Evolutionary conservation across 108 stramenopile species (phyloP).

Genomic region (Fistulifera solaris): DNA sequence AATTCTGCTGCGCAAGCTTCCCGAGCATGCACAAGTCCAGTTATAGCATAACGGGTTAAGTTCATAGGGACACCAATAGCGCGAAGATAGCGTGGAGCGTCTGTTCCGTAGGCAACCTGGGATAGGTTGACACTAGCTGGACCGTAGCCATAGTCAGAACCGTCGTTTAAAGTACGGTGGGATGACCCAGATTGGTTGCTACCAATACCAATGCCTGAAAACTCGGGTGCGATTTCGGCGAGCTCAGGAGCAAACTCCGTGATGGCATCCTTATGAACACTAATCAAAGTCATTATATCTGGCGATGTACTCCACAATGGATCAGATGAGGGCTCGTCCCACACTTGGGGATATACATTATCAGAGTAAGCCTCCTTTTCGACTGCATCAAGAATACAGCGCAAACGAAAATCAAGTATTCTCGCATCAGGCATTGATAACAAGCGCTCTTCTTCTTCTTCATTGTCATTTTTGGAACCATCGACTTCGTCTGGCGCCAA

Average conservation of each 20-base stretch:
- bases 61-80: conserved; percentile 71
- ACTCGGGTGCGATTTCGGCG: conserved; percentile 12
- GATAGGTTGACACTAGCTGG: conserved; percentile 53
- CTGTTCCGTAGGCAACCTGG: conserved; percentile 61
- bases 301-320: conserved; percentile 14
- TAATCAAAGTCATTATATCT: conserved; percentile 14
- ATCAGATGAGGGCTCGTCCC: conserved; percentile 4
- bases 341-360: neutral
- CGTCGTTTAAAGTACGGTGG: conserved; percentile 59
- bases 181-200: conserved; percentile 43
- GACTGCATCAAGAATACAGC: conserved; percentile 32
- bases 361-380: conserved; percentile 17
- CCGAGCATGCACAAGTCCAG: conserved; percentile 62
- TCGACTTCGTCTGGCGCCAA: neutral
- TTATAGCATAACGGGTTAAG: conserved; percentile 58
- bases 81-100: conserved; percentile 66
- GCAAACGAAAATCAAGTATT: conserved; percentile 47
- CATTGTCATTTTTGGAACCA: neutral
- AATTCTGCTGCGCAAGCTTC: conserved; percentile 30
- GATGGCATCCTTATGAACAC: conserved; percentile 7
- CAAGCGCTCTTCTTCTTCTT: neutral
- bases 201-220: conserved; percentile 26
- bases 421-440: conserved; percentile 55
- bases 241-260: conserved; percentile 2
- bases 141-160: conserved; percentile 57